Evolutionary conservation across 1,284 basidiomycete genomes (phyloP).

Genomic region (Ceratobasidium papillatum): DNA sequence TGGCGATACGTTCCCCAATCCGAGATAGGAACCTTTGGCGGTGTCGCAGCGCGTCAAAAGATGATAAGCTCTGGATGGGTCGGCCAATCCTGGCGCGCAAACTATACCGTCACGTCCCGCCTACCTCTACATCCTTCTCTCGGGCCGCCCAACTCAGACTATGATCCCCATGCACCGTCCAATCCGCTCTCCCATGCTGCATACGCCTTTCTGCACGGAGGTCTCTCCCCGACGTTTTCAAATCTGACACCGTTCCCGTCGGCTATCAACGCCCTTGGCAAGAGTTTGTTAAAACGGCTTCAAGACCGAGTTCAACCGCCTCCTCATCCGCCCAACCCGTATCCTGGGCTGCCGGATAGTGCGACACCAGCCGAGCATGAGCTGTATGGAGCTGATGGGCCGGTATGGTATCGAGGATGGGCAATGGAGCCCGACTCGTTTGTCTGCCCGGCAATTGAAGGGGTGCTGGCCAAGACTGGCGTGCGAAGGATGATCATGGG

Average conservation of each 20-base stretch:
- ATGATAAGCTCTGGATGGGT: slow-evolving; percentile 79
- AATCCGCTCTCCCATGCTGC: slow-evolving; percentile 74
- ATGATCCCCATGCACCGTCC: slow-evolving; percentile 56
- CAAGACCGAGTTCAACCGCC: slow-evolving; percentile 69
- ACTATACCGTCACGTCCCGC: slow-evolving; percentile 85
- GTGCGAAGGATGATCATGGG: slow-evolving; percentile 91
- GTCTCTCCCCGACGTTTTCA: slow-evolving; percentile 76
- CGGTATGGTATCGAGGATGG: slow-evolving; percentile 92
- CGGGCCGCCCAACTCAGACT: slow-evolving; percentile 75
- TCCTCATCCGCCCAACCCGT: slow-evolving; percentile 82
- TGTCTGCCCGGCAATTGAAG: slow-evolving; percentile 75
- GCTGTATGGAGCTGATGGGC: slow-evolving; percentile 79
- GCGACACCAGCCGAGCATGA: slow-evolving; percentile 72
- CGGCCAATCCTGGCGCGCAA: slow-evolving; percentile 82
- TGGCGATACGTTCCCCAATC: slow-evolving; percentile 80
- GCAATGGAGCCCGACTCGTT: slow-evolving; percentile 73
- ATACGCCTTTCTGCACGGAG: slow-evolving; percentile 88
- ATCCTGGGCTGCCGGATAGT: slow-evolving; percentile 75
- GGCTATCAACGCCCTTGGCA: slow-evolving; percentile 77
- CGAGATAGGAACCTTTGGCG: slow-evolving; percentile 83
- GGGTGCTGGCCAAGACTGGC: slow-evolving; percentile 74
- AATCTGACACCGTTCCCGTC: slow-evolving; percentile 81
- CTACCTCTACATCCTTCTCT: slow-evolving; percentile 78
- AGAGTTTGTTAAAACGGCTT: slow-evolving; percentile 70
- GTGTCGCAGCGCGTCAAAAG: slow-evolving; percentile 71